A percentile compares a stretch with the other conserved stretches of the same genome.
Conservation (phyloP, 345 rosid species). For the Rubroshorea leprosula region DNA sequence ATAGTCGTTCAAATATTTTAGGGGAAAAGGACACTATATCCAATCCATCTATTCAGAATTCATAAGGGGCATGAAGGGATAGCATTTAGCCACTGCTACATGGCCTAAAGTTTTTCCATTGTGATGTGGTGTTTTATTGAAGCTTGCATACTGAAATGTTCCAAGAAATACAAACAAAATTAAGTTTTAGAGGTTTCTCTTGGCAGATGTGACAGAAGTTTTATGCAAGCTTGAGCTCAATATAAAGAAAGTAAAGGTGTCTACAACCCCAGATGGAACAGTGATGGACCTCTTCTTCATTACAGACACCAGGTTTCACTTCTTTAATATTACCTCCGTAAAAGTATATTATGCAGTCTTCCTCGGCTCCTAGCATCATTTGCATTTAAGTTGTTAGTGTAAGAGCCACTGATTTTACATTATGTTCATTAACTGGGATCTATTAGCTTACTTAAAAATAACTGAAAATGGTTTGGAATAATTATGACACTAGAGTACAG, state of each 20-base stretch:
- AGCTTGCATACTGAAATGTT: slow-evolving; percentile 8
- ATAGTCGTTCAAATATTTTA: neutral
- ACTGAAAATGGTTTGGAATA: slow-evolving; percentile 5
- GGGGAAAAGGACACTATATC: neutral
- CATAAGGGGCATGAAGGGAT: no score
- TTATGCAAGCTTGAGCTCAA: slow-evolving; percentile 81
- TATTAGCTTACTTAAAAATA: neutral
- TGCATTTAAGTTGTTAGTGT: neutral
- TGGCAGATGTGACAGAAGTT: slow-evolving; percentile 72
- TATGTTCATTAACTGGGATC: neutral
- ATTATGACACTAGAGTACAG: neutral
- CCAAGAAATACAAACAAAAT: slow-evolving; percentile 1
- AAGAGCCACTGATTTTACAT: neutral
- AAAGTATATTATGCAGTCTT: neutral
- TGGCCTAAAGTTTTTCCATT: no score
- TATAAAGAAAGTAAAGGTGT: slow-evolving; percentile 87
- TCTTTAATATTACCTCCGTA: slow-evolving; percentile 8
- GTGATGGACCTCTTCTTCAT: slow-evolving; percentile 93
- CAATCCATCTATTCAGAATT: no score
- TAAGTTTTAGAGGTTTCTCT: slow-evolving; percentile 12
- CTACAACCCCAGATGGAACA: slow-evolving; percentile 91
- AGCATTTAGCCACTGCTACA: no score
- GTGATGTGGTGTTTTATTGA: neutral
- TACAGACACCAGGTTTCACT: slow-evolving; percentile 75
- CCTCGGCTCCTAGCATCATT: neutral